phyloP scores from a whole-genome alignment of 2,329 filamentous ascomycete species.

The Penicillium sp. region DNA sequence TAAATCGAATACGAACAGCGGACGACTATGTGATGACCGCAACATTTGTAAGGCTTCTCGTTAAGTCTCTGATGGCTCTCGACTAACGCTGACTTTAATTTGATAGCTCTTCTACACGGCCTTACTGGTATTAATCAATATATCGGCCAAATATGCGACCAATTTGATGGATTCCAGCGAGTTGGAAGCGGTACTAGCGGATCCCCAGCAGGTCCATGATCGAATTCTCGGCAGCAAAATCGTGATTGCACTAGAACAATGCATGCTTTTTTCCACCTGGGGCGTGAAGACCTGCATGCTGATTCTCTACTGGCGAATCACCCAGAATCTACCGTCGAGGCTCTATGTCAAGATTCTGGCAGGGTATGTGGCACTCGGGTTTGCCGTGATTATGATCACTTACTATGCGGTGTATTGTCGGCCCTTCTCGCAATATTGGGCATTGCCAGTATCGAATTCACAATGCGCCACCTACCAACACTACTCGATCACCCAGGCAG shows the following conservation, averaged over 20 bases:
- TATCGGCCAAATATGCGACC: slow-evolving; percentile 41
- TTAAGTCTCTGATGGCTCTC: not conserved
- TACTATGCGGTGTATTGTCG: slow-evolving; percentile 56
- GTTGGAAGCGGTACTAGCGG: slow-evolving; percentile 31
- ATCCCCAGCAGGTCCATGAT: slow-evolving; percentile 45
- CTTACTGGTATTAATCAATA: slow-evolving; percentile 41
- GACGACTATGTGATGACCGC: slow-evolving; percentile 45
- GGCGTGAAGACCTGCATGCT: slow-evolving; percentile 56
- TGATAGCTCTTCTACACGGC: slow-evolving; percentile 39
- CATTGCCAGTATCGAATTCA: slow-evolving; percentile 45
- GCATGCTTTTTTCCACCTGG: slow-evolving; percentile 57
- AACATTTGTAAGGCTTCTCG: slow-evolving; percentile 37
- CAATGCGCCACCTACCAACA: slow-evolving; percentile 48
- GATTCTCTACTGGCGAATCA: slow-evolving; percentile 54
- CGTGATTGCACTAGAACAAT: slow-evolving; percentile 55
- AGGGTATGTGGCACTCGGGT: slow-evolving; percentile 48
- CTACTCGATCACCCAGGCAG: slow-evolving; percentile 48
- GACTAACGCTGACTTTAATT: not conserved
- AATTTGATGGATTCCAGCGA: slow-evolving; percentile 45
- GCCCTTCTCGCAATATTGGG: slow-evolving; percentile 56
- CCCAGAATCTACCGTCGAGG: slow-evolving; percentile 41
- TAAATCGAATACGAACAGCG: slow-evolving; percentile 20
- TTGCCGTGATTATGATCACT: slow-evolving; percentile 54
- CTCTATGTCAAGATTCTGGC: slow-evolving; percentile 45
- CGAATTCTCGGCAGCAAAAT: slow-evolving; percentile 54